phyloP scores from a whole-genome alignment of 768 basidiomycete genomes.

The Rhodotorula paludigena region DNA sequence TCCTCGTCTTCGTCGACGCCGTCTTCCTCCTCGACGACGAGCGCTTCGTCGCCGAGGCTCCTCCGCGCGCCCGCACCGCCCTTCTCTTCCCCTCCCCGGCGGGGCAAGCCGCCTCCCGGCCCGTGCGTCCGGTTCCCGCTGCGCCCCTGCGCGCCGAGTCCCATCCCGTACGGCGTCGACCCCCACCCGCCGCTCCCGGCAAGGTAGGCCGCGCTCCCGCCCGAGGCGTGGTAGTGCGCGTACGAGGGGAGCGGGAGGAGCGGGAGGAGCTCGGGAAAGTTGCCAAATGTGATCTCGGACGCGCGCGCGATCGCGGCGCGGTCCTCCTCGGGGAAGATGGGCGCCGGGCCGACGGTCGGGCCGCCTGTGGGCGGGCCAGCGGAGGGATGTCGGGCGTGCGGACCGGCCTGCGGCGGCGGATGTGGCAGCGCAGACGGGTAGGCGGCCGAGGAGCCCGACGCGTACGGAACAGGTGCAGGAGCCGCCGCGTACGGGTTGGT shows the following conservation, averaged over 20 bases:
- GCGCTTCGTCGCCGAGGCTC: background rate
- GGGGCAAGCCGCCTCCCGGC: background rate
- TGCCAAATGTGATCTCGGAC: constrained; percentile 31
- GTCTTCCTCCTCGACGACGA: no score
- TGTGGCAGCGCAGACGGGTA: background rate
- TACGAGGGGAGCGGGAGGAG: constrained; percentile 10
- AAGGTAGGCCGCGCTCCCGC: constrained; percentile 32
- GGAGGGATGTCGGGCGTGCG: no score
- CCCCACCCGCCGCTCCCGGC: constrained; percentile 28
- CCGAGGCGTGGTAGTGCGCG: constrained; percentile 30
- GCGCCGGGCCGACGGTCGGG: constrained; percentile 3
- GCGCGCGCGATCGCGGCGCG: constrained; percentile 25
- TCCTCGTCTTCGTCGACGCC: background rate
- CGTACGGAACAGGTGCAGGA: constrained; percentile 2
- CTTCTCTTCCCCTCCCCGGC: no score
- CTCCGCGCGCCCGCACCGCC: background rate
- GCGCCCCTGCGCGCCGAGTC: background rate
- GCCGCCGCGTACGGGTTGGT: constrained; percentile 22
- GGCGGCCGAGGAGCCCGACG: background rate
- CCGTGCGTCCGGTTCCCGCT: constrained; percentile 3
- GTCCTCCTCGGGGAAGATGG: constrained; percentile 36
- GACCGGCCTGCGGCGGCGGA: background rate
- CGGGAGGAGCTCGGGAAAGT: constrained; percentile 32
- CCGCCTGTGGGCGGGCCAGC: no score
- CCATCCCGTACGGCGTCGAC: constrained; percentile 18